Evolutionary conservation across 495 filamentous ascomycete genomes (phyloP), one percentile per base, ranked within the genome.

Genomic region (Margaritispora aquatica): DNA sequence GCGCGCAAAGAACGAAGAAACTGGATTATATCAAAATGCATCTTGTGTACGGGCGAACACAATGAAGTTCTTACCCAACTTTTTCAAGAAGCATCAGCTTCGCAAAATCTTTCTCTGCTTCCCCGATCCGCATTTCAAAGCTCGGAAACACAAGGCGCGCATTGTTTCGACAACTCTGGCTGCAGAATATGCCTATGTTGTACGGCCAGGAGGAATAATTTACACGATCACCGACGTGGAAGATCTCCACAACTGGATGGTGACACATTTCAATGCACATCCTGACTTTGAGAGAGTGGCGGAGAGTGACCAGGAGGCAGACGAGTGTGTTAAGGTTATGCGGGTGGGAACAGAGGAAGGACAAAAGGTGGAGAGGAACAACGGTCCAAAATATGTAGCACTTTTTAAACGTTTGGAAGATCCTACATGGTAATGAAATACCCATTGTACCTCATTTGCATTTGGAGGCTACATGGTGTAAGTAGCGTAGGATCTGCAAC

Each of bases 181-280:
- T 65, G 87, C 89, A 0, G 94, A 98, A 72, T 98, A 98, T 71
- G 94, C 94, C 0, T 98, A 89, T 68, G 88, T 88, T 9, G 65
- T 98, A 61, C 76, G 78, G 51, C 91, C 91, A 0, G 90, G 90
- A 3, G 94, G 94, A 1, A 77, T 92, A 44, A 77, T 95, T 41
- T 98, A 97, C 66, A 97, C 93, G 23, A 96, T 98, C 65, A 97
- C 94, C 36, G 94, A 98, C 71, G 94, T 98, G 27, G 88, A 95
- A 71, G 91, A 96, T 66, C 79, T 97, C 66, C 89, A 96, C 70
- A 76, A 82, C 61, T 98, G 94, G 94, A 92, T 98, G 84, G 80
- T 90, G 61, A 76, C 80, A 64, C 88, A 96, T 75, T 92, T 97
- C 66, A 81, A 85, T 51, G 81, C 74, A 19, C 85, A 90, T 69